Conservation (phyloP, 139 green algal genomes). For the Penium margaritaceum region DNA sequence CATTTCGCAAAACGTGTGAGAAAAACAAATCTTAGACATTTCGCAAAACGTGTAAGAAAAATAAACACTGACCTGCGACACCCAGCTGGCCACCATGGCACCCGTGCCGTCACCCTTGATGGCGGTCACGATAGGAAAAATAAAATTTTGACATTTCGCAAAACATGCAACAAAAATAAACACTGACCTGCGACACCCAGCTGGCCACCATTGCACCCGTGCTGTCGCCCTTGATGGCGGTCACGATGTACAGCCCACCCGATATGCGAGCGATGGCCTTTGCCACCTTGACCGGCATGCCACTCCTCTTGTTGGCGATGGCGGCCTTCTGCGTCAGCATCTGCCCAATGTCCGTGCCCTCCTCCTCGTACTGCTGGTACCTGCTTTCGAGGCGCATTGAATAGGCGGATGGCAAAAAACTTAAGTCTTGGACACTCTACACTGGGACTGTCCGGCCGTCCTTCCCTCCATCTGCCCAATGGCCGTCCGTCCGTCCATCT, state of each 20-base stretch:
- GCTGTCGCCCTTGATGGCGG: slow-evolving; percentile 67
- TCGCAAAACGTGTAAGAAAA: no score
- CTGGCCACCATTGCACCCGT: slow-evolving; percentile 68
- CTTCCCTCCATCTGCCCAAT: no score
- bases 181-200: slow-evolving; percentile 68
- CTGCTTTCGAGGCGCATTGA: no score
- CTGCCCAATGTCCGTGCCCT: slow-evolving; percentile 73
- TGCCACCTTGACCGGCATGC: slow-evolving; percentile 68
- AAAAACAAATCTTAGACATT: no score
- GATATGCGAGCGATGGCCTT: slow-evolving; percentile 72
- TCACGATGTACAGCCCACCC: slow-evolving; percentile 86
- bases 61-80: slow-evolving; percentile 56
- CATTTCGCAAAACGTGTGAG: no score
- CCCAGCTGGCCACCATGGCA: slow-evolving; percentile 77
- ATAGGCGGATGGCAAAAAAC: no score
- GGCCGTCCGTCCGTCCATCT: no score
- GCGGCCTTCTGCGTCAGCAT: slow-evolving; percentile 69
- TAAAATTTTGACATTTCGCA: no score
- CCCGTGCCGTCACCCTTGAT: slow-evolving; percentile 59
- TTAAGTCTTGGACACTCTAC: no score
- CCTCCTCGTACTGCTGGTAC: slow-evolving; percentile 86
- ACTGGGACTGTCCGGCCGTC: no score
- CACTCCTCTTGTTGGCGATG: slow-evolving; percentile 62
- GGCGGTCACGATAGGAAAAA: slow-evolving; percentile 71
- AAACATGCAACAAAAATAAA: no score